Conservation (phyloP, 140 eudicot species). For the Flaveria floridana region DNA sequence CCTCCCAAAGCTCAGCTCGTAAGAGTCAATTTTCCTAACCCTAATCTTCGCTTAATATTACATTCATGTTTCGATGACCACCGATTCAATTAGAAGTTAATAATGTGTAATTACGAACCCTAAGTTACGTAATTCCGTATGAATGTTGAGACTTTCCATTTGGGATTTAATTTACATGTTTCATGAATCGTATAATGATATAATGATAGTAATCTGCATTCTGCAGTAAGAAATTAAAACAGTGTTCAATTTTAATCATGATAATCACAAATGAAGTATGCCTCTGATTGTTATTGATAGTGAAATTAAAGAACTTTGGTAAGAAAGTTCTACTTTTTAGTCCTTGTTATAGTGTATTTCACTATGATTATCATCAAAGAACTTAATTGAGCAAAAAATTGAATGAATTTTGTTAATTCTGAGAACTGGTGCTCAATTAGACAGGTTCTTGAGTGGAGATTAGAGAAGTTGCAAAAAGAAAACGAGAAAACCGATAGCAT, state of each 20-base stretch:
- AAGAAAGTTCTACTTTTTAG: background rate
- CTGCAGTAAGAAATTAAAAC: too few species aligned
- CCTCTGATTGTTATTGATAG: background rate
- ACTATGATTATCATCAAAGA: background rate
- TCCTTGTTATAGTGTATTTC: background rate
- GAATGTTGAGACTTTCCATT: background rate
- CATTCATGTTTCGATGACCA: background rate
- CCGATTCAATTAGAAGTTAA: background rate
- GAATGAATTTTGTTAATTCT: slow-evolving; percentile 24
- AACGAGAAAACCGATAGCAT: slow-evolving; percentile 32
- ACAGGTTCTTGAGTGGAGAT: slow-evolving; percentile 58
- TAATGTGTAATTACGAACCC: background rate
- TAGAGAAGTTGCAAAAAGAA: slow-evolving; percentile 47
- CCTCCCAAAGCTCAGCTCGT: slow-evolving; percentile 59
- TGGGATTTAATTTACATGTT: background rate
- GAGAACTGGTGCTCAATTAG: slow-evolving; percentile 15
- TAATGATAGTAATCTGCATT: background rate
- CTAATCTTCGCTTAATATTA: background rate
- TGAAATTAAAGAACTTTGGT: background rate
- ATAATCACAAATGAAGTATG: background rate
- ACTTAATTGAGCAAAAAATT: slow-evolving; percentile 7
- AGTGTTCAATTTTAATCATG: too few species aligned
- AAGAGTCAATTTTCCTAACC: background rate
- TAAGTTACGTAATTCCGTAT: background rate
- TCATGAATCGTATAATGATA: background rate